Conservation (phyloP, 768 basidiomycete genomes). For the Pleurotus salmoneostramineus region DNA sequence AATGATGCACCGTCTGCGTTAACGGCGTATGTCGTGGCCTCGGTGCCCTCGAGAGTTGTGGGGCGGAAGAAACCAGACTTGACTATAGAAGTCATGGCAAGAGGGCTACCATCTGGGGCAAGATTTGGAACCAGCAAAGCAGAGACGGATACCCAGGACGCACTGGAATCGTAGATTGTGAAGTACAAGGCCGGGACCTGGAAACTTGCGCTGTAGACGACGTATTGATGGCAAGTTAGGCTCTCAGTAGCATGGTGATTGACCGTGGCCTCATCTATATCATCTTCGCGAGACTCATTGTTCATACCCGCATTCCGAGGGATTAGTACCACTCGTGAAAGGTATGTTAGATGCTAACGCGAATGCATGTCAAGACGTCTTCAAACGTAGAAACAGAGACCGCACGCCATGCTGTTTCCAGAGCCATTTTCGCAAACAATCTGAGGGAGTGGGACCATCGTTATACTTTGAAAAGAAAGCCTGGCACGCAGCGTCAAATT, state of each 20-base stretch:
- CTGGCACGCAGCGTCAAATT: slow-evolving; percentile 61
- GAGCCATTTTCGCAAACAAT: slow-evolving; percentile 38
- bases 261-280: slow-evolving; percentile 35
- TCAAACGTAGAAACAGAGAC: slow-evolving; percentile 13
- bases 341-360: slow-evolving; percentile 34
- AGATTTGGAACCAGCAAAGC: slow-evolving; percentile 9
- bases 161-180: slow-evolving; percentile 61
- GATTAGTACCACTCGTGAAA: slow-evolving; percentile 31
- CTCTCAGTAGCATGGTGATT: slow-evolving; percentile 21
- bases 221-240: slow-evolving; percentile 54
- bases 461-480: slow-evolving; percentile 34
- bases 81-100: slow-evolving; percentile 54
- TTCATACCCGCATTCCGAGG: slow-evolving; percentile 10
- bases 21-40: slow-evolving; percentile 51
- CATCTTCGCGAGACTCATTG: slow-evolving; percentile 19
- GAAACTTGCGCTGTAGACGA: slow-evolving; percentile 78
- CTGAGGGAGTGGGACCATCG: neutral
- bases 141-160: slow-evolving; percentile 21
- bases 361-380: slow-evolving; percentile 6
- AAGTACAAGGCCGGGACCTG: slow-evolving; percentile 86
- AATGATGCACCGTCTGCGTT: slow-evolving; percentile 49
- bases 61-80: slow-evolving; percentile 57
- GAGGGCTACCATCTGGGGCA: slow-evolving; percentile 56
- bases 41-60: slow-evolving; percentile 35
- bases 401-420: slow-evolving; percentile 62